These are phyloP conservation scores for Mycena metata DNA, from an alignment of 768 basidiomycete species.

Conservation along the genomic window DNA sequence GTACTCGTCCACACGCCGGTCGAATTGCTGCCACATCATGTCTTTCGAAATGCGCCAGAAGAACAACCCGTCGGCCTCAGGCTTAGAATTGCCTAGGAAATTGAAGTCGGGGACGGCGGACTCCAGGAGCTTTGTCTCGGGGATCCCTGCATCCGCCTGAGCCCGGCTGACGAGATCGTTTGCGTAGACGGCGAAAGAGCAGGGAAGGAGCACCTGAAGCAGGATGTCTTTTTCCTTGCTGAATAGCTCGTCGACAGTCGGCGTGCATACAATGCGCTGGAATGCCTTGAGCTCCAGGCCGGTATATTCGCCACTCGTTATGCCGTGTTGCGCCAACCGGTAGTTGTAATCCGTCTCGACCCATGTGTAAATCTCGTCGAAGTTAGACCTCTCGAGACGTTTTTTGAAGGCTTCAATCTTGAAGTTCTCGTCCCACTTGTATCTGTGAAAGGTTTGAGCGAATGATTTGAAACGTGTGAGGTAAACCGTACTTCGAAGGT, in stretches of 20 bases:
- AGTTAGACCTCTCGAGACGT: background rate
- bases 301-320: background rate
- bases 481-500: background rate
- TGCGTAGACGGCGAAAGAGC: constrained; percentile 21
- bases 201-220: constrained; percentile 24
- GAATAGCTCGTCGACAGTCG: constrained; percentile 7
- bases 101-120: background rate
- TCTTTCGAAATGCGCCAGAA: constrained; percentile 21
- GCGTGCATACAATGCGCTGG: constrained; percentile 3
- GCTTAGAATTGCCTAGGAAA: background rate
- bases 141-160: constrained; percentile 13
- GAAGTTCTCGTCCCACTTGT: constrained; percentile 22
- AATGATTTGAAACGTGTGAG: background rate
- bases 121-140: constrained; percentile 11
- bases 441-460: background rate
- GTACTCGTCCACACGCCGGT: constrained; percentile 23
- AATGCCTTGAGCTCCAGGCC: background rate
- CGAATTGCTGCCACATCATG: constrained; percentile 25
- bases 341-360: background rate
- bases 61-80: constrained; percentile 14
- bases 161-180: constrained; percentile 16
- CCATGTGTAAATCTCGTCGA: background rate
- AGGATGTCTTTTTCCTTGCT: constrained; percentile 8
- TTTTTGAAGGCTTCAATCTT: background rate
- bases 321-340: background rate